Evolutionary conservation across 257 asterid genomes (phyloP), one percentile per base, ranked within the genome.

Genomic region (Penstemon newberryi): DNA sequence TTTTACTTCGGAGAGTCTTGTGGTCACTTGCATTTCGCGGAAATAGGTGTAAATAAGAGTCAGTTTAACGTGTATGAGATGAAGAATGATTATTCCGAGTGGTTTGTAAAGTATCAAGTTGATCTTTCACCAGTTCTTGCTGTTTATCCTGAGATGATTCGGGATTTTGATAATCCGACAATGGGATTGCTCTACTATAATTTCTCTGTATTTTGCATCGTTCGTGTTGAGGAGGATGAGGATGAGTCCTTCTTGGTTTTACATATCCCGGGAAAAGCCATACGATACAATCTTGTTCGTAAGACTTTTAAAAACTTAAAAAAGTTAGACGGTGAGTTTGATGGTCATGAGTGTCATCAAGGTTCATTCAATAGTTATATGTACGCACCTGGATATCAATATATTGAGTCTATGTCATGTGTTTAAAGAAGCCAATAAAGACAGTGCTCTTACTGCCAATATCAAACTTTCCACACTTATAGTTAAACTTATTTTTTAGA

Each of bases 71-170:
- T 67, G 3, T 75, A 75, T 50, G 78, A 79, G 65, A 56, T 74
- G 78, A 63, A 39, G 50, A 71, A 46, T 25, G 80, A 71, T 38
- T 66, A 70, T 11, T 70, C 77, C 0, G 83, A 38, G 7, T 74
- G 77, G 83, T 66, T 70, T 9, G 49, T 79, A 12, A 79, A 75
- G 66, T 78, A 60, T 41, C 47, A 15, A 2, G 70, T 75, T 19
- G 67, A 74, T 45, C 52, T 79, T 19, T 60, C 60, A 4, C 38
- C 18, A 2, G 37, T 74, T 44, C 59, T 43, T 42, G 40, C 18
- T 8, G 66, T 56, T 3, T 70, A 44, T 37, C 75, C 75, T 6
- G 67, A 38, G 46, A 46, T 60, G 44, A 39, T 65, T 4, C 9
- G 11, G 3, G 37, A 1, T 4, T 4, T 15, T 46, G 7, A 3